Evolutionary conservation across 192 early-diverging fungal genomes (phyloP).

Genomic region (Podila minutissima): DNA sequence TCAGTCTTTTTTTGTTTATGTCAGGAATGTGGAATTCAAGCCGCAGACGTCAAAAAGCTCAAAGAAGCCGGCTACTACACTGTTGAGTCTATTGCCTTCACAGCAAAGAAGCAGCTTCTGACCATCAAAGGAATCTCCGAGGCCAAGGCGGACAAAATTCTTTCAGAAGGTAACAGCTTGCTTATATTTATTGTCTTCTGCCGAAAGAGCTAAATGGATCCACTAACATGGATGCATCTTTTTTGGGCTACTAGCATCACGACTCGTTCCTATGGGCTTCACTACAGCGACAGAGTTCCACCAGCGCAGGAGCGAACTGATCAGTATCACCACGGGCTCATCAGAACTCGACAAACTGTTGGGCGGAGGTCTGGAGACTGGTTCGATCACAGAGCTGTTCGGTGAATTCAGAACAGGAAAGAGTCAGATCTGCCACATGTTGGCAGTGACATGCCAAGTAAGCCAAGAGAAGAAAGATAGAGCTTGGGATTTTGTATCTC

Average conservation of each 20-base stretch:
- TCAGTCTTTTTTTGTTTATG: not conserved
- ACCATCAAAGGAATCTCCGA: constrained; percentile 96
- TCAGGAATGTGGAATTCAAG: constrained; percentile 74
- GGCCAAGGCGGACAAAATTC: constrained; percentile 94
- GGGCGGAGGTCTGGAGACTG: constrained; percentile 96
- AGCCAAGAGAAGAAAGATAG: not conserved
- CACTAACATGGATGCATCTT: not conserved
- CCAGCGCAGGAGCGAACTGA: constrained; percentile 78
- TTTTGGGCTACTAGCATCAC: not conserved
- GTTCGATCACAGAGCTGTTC: constrained; percentile 97
- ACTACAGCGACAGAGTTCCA: constrained; percentile 94
- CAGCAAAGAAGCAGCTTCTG: constrained; percentile 87
- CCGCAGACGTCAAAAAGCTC: constrained; percentile 85
- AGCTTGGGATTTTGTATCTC: too few species aligned
- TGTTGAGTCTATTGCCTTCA: constrained; percentile 93
- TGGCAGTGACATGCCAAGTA: constrained; percentile 96
- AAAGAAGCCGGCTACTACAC: constrained; percentile 89
- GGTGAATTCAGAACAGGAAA: constrained; percentile 99
- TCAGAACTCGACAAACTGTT: constrained; percentile 92
- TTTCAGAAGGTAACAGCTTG: constrained; percentile 75
- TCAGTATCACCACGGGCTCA: constrained; percentile 90
- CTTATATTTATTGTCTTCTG: too few species aligned
- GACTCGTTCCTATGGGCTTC: constrained; percentile 95
- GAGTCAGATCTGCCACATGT: constrained; percentile 94
- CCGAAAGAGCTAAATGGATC: not conserved